phyloP scores from a whole-genome alignment of 192 early-diverging fungal species.

The Coemansia sp. region DNA sequence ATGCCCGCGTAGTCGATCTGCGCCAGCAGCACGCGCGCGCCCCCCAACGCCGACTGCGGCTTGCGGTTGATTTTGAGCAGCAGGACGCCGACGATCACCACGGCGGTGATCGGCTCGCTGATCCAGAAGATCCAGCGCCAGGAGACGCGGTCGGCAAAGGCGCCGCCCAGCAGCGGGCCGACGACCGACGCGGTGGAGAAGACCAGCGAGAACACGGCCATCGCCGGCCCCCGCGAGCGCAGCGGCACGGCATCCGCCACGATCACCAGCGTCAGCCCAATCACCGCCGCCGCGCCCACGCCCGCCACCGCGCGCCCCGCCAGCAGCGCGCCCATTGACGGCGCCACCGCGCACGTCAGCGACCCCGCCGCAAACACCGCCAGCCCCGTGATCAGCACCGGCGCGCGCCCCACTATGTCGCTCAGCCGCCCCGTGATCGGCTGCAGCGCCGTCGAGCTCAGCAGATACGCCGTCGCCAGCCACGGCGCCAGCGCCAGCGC shows the following conservation, averaged over 20 bases:
- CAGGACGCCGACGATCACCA: slow-evolving; percentile 48
- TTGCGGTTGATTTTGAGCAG: too few species aligned
- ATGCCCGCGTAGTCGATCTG: slow-evolving; percentile 69
- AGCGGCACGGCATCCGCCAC: slow-evolving; percentile 68
- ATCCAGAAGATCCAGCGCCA: slow-evolving; percentile 65
- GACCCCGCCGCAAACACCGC: slow-evolving; percentile 56
- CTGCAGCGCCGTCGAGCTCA: slow-evolving; percentile 72
- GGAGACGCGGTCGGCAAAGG: slow-evolving; percentile 53
- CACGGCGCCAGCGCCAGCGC: slow-evolving; percentile 63
- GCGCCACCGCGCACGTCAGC: slow-evolving; percentile 54
- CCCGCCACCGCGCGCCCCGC: slow-evolving; percentile 63
- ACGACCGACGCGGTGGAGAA: slow-evolving; percentile 59
- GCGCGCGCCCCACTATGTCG: slow-evolving; percentile 79
- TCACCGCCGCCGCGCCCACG: slow-evolving; percentile 63
- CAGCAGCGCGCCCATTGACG: slow-evolving; percentile 63
- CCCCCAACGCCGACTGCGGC: slow-evolving; percentile 27
- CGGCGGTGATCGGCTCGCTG: slow-evolving; percentile 50
- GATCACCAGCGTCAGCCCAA: slow-evolving; percentile 63
- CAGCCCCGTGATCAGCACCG: slow-evolving; percentile 53
- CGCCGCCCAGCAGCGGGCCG: slow-evolving; percentile 59
- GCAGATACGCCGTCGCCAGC: slow-evolving; percentile 71
- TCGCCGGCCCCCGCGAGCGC: slow-evolving; percentile 61
- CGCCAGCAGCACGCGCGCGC: slow-evolving; percentile 53
- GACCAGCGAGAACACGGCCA: slow-evolving; percentile 57
- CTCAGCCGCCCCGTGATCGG: slow-evolving; percentile 75